These are phyloP conservation scores for Ophiocordyceps robertsii DNA, from an alignment of 2,329 filamentous ascomycete species.

Conservation along the genomic window DNA sequence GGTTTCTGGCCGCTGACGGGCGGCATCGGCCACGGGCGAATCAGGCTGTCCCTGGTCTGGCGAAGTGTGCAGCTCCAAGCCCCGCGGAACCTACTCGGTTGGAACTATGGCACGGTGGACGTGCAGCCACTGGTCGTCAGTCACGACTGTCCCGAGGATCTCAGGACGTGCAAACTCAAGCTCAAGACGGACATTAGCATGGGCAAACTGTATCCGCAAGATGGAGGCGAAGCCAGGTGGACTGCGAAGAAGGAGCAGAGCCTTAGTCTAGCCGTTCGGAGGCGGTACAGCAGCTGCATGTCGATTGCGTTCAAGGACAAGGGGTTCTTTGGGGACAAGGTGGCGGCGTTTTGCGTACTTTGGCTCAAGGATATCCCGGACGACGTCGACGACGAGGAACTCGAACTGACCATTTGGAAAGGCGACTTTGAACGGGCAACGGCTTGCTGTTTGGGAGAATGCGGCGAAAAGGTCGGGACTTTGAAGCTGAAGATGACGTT, in stretches of 20 bases:
- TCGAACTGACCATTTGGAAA: slow-evolving; percentile 52
- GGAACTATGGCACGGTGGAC: slow-evolving; percentile 60
- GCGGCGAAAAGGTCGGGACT: slow-evolving; percentile 33
- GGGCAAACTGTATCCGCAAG: slow-evolving; percentile 41
- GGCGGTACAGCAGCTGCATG: slow-evolving; percentile 40
- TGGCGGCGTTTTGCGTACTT: slow-evolving; percentile 47
- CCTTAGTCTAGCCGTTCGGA: slow-evolving; percentile 40
- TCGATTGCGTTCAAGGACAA: slow-evolving; percentile 41
- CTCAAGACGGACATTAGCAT: slow-evolving; percentile 42
- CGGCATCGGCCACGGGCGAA: slow-evolving; percentile 58
- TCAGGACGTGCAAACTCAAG: slow-evolving; percentile 40
- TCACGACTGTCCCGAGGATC: slow-evolving; percentile 30
- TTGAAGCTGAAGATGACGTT: slow-evolving; percentile 25
- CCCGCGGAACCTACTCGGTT: slow-evolving; percentile 46
- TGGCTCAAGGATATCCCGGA: slow-evolving; percentile 60
- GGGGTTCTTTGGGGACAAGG: slow-evolving; percentile 34
- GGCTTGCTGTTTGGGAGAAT: slow-evolving; percentile 25
- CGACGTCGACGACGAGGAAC: slow-evolving; percentile 46
- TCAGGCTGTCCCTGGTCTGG: slow-evolving; percentile 60
- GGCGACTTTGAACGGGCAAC: slow-evolving; percentile 37
- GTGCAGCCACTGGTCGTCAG: slow-evolving; percentile 36
- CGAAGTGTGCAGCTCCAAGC: slow-evolving; percentile 52
- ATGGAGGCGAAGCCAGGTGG: slow-evolving; percentile 36
- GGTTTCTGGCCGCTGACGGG: slow-evolving; percentile 54
- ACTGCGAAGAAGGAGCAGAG: slow-evolving; percentile 29